These are phyloP conservation scores for Leccinum variicolor DNA, from an alignment of 768 basidiomycete genomes.

Conservation along the genomic window DNA sequence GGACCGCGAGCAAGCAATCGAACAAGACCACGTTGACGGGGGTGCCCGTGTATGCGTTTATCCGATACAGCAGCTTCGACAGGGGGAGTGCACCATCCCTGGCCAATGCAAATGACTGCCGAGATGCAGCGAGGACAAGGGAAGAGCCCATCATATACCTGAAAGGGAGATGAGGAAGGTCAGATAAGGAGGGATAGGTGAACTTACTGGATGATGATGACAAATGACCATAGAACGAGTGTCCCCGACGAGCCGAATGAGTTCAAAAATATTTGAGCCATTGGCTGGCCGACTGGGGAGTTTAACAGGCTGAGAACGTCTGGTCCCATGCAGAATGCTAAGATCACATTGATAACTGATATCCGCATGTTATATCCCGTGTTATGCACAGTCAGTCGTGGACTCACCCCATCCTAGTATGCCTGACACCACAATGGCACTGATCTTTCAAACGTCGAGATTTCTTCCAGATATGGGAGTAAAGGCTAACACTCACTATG, in stretches of 20 bases:
- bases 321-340: conserved; percentile 56
- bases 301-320: conserved; percentile 38
- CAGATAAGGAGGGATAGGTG: background rate
- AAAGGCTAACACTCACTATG: conserved; percentile 34
- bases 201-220: conserved; percentile 45
- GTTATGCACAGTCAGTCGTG: background rate
- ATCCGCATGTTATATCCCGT: conserved; percentile 13
- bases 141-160: conserved; percentile 46
- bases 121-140: conserved; percentile 44
- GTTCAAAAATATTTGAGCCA: conserved; percentile 35
- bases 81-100: conserved; percentile 60
- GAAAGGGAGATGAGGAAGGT: background rate
- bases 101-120: conserved; percentile 53
- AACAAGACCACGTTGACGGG: conserved; percentile 62
- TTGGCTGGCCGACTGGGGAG: conserved; percentile 35
- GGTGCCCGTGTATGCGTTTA: conserved; percentile 51
- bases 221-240: conserved; percentile 50
- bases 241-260: conserved; percentile 40
- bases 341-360: conserved; percentile 45
- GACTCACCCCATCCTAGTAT: conserved; percentile 42
- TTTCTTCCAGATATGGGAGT: background rate
- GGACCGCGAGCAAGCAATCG: conserved; percentile 34
- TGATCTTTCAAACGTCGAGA: conserved; percentile 11
- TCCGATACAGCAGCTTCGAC: conserved; percentile 48
- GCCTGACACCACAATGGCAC: conserved; percentile 41